Conservation (phyloP, 2,329 filamentous ascomycete genomes). For the Phialophora macrospora region DNA sequence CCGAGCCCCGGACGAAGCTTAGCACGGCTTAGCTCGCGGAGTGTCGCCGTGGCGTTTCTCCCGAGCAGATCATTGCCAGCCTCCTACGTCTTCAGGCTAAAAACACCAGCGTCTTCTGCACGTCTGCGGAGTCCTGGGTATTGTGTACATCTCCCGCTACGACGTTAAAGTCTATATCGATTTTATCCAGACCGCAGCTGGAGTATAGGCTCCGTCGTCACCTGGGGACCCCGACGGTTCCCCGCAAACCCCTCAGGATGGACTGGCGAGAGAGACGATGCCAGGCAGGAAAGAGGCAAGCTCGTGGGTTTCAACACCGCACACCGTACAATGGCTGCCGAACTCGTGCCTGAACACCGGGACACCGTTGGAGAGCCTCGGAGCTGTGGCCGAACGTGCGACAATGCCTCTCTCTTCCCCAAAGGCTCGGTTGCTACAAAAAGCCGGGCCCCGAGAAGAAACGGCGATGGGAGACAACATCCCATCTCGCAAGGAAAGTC, state of each 20-base stretch:
- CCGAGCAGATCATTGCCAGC: slow-evolving; percentile 2
- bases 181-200: slow-evolving; percentile 9
- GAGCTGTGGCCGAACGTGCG: neutral
- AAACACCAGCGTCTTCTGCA: neutral
- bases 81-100: slow-evolving; percentile 6
- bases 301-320: neutral
- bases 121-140: neutral
- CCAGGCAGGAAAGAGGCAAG: neutral
- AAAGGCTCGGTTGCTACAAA: slow-evolving; percentile 2
- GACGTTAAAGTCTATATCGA: neutral
- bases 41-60: slow-evolving; percentile 1
- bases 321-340: neutral
- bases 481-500: neutral
- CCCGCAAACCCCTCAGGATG: slow-evolving; percentile 7
- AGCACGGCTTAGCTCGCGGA: neutral
- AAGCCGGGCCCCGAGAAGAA: neutral
- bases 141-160: neutral
- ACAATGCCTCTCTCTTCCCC: neutral
- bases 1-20: neutral
- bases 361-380: slow-evolving; percentile 3
- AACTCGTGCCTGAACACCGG: neutral
- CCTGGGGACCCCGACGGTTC: slow-evolving; percentile 6
- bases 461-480: neutral
- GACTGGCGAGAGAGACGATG: neutral
- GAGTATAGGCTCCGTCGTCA: neutral